These are phyloP conservation scores for Arthrocladium fulminans DNA, from an alignment of 2,329 filamentous ascomycete species.

Conservation along the genomic window DNA sequence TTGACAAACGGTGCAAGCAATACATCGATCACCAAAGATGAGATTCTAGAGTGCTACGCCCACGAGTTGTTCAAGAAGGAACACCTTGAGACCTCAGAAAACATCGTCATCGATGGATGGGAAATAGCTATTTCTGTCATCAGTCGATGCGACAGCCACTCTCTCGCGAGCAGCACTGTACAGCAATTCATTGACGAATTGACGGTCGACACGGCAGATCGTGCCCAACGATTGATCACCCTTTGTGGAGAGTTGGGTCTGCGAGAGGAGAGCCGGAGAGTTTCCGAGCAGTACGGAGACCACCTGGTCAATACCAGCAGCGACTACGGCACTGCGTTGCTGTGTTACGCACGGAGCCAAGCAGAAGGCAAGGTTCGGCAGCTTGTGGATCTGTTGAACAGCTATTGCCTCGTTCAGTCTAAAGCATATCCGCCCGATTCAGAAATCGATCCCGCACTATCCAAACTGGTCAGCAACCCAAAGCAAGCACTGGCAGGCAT, in stretches of 20 bases:
- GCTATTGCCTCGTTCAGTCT: conserved; percentile 78
- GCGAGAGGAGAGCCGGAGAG: conserved; percentile 66
- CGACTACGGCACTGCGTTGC: conserved; percentile 74
- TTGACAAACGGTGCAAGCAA: conserved; percentile 60
- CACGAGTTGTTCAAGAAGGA: conserved; percentile 44
- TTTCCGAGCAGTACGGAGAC: conserved; percentile 82
- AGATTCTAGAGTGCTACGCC: conserved; percentile 68
- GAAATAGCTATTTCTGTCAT: conserved; percentile 78
- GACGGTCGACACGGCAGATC: conserved; percentile 58
- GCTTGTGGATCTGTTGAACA: conserved; percentile 77
- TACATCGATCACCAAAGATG: conserved; percentile 63
- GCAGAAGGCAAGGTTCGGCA: conserved; percentile 69
- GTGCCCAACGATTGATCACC: conserved; percentile 72
- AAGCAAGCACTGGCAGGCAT: conserved; percentile 62
- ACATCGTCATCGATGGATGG: conserved; percentile 62
- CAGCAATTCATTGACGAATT: conserved; percentile 64
- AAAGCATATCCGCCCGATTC: conserved; percentile 63
- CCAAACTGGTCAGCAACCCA: conserved; percentile 58
- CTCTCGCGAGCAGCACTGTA: conserved; percentile 64
- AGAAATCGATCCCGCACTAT: conserved; percentile 66
- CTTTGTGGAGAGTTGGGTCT: conserved; percentile 72
- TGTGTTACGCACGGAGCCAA: conserved; percentile 85
- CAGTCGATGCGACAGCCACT: conserved; percentile 66
- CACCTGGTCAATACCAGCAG: conserved; percentile 62
- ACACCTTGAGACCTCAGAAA: conserved; percentile 26